Evolutionary conservation across 2,329 filamentous ascomycete genomes (phyloP).

Genomic region (Dothideomycetes sp.): DNA sequence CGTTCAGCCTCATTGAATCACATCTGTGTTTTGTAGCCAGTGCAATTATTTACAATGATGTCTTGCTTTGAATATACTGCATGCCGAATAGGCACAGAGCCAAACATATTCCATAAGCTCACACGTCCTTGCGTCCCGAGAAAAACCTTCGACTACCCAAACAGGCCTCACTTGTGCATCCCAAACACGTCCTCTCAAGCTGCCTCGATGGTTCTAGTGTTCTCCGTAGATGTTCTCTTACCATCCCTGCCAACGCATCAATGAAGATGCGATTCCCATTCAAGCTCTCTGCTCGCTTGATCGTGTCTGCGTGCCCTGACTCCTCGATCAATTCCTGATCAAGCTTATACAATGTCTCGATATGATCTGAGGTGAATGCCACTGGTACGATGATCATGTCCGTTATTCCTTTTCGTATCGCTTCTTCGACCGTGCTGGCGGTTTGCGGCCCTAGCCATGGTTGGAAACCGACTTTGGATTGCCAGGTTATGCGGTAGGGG

Average conservation of each 20-base stretch:
- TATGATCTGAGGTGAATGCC: slow-evolving; percentile 97
- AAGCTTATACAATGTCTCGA: slow-evolving; percentile 90
- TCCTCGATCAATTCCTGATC: slow-evolving; percentile 93
- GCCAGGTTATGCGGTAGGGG: slow-evolving; percentile 93
- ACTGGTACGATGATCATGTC: slow-evolving; percentile 89
- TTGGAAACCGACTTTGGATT: slow-evolving; percentile 90
- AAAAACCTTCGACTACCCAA: too few relatives aligned
- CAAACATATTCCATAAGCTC: too few relatives aligned
- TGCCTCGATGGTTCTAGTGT: too few relatives aligned
- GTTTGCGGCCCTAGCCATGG: slow-evolving; percentile 96
- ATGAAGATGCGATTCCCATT: slow-evolving; percentile 92
- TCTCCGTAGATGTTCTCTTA: slow-evolving; percentile 71
- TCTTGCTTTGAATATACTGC: too few relatives aligned
- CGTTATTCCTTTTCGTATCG: slow-evolving; percentile 81
- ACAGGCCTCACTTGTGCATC: too few relatives aligned
- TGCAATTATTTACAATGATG: too few relatives aligned
- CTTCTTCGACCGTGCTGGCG: slow-evolving; percentile 72
- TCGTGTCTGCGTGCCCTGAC: slow-evolving; percentile 51
- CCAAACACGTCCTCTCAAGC: too few relatives aligned
- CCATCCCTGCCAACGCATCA: slow-evolving; percentile 75
- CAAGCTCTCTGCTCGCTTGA: slow-evolving; percentile 83
- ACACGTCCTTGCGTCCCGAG: too few relatives aligned
- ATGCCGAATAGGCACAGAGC: too few relatives aligned
- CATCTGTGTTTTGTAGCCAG: too few relatives aligned
- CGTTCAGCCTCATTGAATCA: too few relatives aligned